Evolutionary conservation across 2,329 filamentous ascomycete genomes (phyloP).

Genomic region (Ophiocordyceps camponoti-leonardi): DNA sequence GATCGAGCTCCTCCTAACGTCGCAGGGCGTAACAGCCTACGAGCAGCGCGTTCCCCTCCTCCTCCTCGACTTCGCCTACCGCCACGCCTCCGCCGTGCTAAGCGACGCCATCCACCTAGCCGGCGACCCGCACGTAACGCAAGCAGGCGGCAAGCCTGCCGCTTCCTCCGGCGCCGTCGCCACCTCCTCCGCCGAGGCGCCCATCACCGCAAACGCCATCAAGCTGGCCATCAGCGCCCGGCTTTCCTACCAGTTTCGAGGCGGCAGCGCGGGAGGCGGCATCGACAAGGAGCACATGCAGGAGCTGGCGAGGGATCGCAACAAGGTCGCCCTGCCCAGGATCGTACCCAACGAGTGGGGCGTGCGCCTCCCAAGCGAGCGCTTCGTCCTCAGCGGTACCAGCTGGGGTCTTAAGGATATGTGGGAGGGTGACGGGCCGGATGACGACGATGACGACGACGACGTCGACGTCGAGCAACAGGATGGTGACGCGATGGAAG

Average conservation of each 20-base stretch:
- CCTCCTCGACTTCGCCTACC: slow-evolving; percentile 74
- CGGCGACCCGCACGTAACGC: slow-evolving; percentile 48
- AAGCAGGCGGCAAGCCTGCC: slow-evolving; percentile 34
- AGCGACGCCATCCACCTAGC: slow-evolving; percentile 53
- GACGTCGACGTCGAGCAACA: slow-evolving; percentile 22
- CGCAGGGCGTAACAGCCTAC: slow-evolving; percentile 63
- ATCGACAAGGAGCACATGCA: slow-evolving; percentile 60
- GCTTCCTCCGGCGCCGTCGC: slow-evolving; percentile 31
- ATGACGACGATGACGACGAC: slow-evolving; percentile 19
- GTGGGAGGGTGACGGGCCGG: slow-evolving; percentile 31
- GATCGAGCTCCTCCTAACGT: slow-evolving; percentile 63
- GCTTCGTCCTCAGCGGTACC: slow-evolving; percentile 49
- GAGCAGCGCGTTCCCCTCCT: slow-evolving; percentile 69
- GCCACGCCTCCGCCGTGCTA: slow-evolving; percentile 57
- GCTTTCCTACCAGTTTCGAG: slow-evolving; percentile 51
- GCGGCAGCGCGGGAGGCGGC: slow-evolving; percentile 32
- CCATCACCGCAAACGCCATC: slow-evolving; percentile 49
- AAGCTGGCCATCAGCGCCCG: slow-evolving; percentile 56
- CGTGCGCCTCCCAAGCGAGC: slow-evolving; percentile 46
- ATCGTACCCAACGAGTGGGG: slow-evolving; percentile 51
- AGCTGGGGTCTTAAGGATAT: slow-evolving; percentile 46
- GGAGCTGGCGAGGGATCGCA: slow-evolving; percentile 55
- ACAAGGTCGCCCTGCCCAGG: slow-evolving; percentile 46
- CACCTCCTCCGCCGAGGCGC: slow-evolving; percentile 29
- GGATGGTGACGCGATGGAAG: slow-evolving; percentile 31